Percentiles rank a stretch among this genome's conserved stretches.
Evolutionary conservation across 2,329 filamentous ascomycete genomes (phyloP).

Genomic region (Nemania sp.): DNA sequence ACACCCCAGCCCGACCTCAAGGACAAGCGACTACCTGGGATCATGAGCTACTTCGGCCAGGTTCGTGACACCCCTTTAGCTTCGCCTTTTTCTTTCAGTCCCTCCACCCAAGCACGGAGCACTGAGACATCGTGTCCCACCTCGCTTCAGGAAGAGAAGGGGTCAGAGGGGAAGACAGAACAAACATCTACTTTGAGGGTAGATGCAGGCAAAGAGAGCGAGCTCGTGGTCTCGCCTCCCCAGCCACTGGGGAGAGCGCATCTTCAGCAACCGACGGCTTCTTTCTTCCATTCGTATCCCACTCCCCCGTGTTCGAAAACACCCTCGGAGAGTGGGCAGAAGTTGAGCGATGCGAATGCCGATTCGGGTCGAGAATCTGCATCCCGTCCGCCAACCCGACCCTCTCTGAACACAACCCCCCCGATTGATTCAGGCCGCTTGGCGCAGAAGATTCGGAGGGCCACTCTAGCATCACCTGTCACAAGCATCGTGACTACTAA

Average conservation of each 20-base stretch:
- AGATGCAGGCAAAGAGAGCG: slow-evolving; percentile 32
- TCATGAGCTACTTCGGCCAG: slow-evolving; percentile 98
- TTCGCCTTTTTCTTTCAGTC: slow-evolving; percentile 45
- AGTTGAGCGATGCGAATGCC: slow-evolving; percentile 46
- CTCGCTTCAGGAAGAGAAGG: slow-evolving; percentile 42
- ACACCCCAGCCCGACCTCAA: slow-evolving; percentile 92
- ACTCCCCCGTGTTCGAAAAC: slow-evolving; percentile 60
- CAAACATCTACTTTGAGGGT: slow-evolving; percentile 30
- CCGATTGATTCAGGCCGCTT: slow-evolving; percentile 50
- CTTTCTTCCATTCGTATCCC: slow-evolving; percentile 53
- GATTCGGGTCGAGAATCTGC: slow-evolving; percentile 42
- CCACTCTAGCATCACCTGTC: slow-evolving; percentile 59
- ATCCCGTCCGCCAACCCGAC: slow-evolving; percentile 41
- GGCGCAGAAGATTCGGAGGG: slow-evolving; percentile 47
- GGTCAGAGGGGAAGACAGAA: slow-evolving; percentile 28
- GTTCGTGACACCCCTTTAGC: slow-evolving; percentile 86
- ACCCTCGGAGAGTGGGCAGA: slow-evolving; percentile 49
- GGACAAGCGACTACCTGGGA: slow-evolving; percentile 93
- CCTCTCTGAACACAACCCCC: slow-evolving; percentile 42
- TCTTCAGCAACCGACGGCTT: slow-evolving; percentile 35
- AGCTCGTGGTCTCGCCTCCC: slow-evolving; percentile 40
- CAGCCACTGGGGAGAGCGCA: slow-evolving; percentile 46
- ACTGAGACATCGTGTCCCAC: slow-evolving; percentile 41
- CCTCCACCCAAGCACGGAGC: slow-evolving; percentile 46
- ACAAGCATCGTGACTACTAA: slow-evolving; percentile 66